A percentile compares a stretch with the other conserved stretches of the same genome.
Evolutionary conservation across 1,284 basidiomycete genomes (phyloP).

Genomic region (Heterobasidion parviporum): DNA sequence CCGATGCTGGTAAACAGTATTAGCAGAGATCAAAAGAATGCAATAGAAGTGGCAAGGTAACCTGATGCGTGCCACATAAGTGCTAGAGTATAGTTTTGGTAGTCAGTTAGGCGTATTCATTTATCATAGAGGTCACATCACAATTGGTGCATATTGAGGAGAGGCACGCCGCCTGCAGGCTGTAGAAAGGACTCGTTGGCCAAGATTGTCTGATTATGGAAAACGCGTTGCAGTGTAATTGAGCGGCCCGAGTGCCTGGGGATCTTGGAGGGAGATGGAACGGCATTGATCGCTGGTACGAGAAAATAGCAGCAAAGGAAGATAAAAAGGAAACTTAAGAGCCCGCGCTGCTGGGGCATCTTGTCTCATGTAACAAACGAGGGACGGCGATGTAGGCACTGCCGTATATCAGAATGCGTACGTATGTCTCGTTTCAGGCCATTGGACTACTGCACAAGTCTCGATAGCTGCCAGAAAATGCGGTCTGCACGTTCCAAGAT

Average conservation of each 20-base stretch:
- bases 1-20: conserved; percentile 25
- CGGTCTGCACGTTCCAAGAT: no score
- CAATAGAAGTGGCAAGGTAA: conserved; percentile 14
- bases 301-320: background rate
- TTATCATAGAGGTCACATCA: background rate
- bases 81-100: conserved; percentile 18
- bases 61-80: conserved; percentile 32
- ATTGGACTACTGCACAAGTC: no score
- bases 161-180: background rate
- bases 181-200: background rate
- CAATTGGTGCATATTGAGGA: background rate
- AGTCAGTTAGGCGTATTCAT: background rate
- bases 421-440: no score
- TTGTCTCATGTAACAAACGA: no score
- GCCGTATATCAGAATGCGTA: no score
- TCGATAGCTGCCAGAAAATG: no score
- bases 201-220: background rate
- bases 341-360: no score
- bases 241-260: background rate
- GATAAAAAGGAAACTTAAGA: background rate
- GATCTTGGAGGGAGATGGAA: background rate
- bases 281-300: background rate
- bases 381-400: no score
- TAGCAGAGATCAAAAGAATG: conserved; percentile 1
- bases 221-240: background rate